These are phyloP conservation scores for Umbelopsis sp. DNA, from an alignment of 192 early-diverging fungal species.

Conservation along the genomic window DNA sequence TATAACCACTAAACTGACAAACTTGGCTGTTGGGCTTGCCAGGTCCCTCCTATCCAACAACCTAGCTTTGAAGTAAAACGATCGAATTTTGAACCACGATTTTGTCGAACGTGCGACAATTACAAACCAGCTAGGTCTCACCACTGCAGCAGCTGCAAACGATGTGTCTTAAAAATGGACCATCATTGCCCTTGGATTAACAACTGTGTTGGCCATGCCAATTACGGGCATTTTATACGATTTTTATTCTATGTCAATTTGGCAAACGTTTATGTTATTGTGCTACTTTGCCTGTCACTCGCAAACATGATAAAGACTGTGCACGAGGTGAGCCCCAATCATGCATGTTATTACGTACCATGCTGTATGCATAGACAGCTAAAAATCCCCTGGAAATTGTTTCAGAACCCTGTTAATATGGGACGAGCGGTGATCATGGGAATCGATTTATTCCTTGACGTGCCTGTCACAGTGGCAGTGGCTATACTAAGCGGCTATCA, in stretches of 20 bases:
- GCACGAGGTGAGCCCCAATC: constrained; percentile 20
- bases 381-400: neutral
- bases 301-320: constrained; percentile 43
- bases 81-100: constrained; percentile 69
- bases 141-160: constrained; percentile 76
- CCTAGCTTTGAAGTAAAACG: constrained; percentile 66
- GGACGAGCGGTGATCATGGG: constrained; percentile 59
- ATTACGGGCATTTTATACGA: constrained; percentile 79
- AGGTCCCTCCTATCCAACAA: constrained; percentile 30
- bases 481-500: constrained; percentile 73
- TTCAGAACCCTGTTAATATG: neutral
- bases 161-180: constrained; percentile 89
- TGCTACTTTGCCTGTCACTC: constrained; percentile 57
- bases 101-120: constrained; percentile 64
- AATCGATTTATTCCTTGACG: constrained; percentile 70
- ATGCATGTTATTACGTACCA: neutral
- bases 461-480: constrained; percentile 71
- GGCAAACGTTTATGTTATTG: constrained; percentile 57
- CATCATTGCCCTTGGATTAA: constrained; percentile 93
- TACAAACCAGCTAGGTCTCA: constrained; percentile 81
- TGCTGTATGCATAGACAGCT: neutral
- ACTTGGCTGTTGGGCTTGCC: constrained; percentile 24
- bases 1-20: neutral
- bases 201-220: constrained; percentile 82
- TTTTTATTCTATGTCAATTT: constrained; percentile 76